Evolutionary conservation across 2,329 filamentous ascomycete genomes (phyloP).

Genomic region (Cladobotryum protrusum): DNA sequence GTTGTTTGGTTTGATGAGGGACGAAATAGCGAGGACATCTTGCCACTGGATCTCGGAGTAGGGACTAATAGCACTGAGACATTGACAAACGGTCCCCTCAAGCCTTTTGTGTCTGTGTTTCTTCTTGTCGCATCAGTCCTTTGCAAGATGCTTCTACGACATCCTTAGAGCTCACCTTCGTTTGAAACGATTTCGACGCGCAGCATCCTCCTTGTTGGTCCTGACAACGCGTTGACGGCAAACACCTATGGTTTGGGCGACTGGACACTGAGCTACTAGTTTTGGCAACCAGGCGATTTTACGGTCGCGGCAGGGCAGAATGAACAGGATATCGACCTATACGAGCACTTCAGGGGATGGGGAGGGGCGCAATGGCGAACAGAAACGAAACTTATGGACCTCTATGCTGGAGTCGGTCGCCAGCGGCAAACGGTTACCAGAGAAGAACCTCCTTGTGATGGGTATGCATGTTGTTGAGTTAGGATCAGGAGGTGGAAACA

Average conservation of each 20-base stretch:
- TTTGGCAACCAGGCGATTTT: slow-evolving; percentile 10
- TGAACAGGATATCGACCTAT: slow-evolving; percentile 53
- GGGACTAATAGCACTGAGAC: not conserved
- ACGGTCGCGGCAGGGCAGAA: slow-evolving; percentile 37
- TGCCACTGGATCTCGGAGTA: not conserved
- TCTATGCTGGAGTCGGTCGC: slow-evolving; percentile 87
- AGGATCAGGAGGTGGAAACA: slow-evolving; percentile 5
- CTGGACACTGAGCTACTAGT: not conserved
- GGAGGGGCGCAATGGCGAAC: slow-evolving; percentile 57
- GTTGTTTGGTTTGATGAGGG: slow-evolving; percentile 6
- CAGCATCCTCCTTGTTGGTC: not conserved
- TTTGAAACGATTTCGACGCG: slow-evolving; percentile 17
- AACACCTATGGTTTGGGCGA: not conserved
- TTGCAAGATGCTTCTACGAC: slow-evolving; percentile 24
- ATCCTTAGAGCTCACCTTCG: slow-evolving; percentile 16
- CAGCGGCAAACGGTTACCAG: slow-evolving; percentile 80
- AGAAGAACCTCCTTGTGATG: slow-evolving; percentile 85
- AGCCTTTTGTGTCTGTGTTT: not conserved
- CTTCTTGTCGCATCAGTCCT: slow-evolving; percentile 10
- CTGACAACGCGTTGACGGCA: not conserved
- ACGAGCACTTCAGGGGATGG: slow-evolving; percentile 50
- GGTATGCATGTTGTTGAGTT: slow-evolving; percentile 44
- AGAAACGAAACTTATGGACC: slow-evolving; percentile 88
- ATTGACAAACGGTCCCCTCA: slow-evolving; percentile 9
- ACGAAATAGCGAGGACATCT: slow-evolving; percentile 15